Conservation (phyloP, 225 moss, liverwort and hornwort species). For the Pleurozium schreberi region DNA sequence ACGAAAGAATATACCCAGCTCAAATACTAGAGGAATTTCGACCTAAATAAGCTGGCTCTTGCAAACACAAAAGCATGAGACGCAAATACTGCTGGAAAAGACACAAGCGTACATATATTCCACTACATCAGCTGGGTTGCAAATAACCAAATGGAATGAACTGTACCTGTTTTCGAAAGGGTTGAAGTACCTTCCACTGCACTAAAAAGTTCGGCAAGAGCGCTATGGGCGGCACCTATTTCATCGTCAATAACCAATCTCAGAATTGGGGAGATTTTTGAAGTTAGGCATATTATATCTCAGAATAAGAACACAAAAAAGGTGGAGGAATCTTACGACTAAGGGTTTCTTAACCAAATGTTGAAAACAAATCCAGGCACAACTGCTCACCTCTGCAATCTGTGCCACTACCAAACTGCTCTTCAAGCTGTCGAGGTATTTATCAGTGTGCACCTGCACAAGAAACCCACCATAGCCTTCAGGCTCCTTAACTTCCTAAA, state of each 20-base stretch:
- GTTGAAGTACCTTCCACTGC: constrained; percentile 71
- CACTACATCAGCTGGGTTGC: background rate
- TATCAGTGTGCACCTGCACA: constrained; percentile 69
- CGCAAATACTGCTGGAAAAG: background rate
- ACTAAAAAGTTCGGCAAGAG: constrained; percentile 67
- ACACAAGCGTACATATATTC: background rate
- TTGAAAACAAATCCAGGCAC: background rate
- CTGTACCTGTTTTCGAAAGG: constrained; percentile 81
- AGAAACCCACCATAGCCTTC: background rate
- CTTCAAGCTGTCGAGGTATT: constrained; percentile 67
- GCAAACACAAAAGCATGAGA: background rate
- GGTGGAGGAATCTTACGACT: background rate
- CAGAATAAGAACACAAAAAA: background rate
- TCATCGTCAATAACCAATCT: background rate
- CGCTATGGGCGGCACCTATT: constrained; percentile 76
- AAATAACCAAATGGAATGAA: background rate
- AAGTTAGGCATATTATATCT: background rate
- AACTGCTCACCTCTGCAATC: constrained; percentile 63
- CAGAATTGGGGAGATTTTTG: background rate
- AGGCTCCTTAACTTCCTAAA: background rate
- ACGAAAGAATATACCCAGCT: background rate
- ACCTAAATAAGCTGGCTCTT: background rate
- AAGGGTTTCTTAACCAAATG: background rate
- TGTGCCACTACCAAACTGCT: constrained; percentile 65
- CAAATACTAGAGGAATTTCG: background rate